phyloP scores from a whole-genome alignment of 345 rosid genomes.

The Moringa oleifera region DNA sequence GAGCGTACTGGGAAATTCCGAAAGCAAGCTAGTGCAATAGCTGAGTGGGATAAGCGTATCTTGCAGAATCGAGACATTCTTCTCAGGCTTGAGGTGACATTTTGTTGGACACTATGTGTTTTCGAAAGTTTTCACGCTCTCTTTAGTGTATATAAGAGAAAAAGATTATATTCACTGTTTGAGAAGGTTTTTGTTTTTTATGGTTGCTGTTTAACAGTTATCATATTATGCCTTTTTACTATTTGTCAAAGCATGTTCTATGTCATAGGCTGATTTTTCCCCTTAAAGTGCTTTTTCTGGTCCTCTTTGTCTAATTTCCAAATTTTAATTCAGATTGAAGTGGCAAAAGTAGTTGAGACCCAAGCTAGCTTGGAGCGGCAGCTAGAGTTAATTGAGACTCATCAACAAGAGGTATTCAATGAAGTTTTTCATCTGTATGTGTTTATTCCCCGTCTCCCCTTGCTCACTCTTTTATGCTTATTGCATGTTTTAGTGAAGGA shows the following conservation, averaged over 20 bases:
- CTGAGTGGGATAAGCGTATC: constrained; percentile 98
- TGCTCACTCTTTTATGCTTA: too few species aligned
- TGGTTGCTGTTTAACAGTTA: too few species aligned
- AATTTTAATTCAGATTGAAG: constrained; percentile 65
- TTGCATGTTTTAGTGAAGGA: too few species aligned
- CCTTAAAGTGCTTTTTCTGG: neutral
- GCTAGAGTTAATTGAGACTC: constrained; percentile 93
- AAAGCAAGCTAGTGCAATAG: constrained; percentile 90
- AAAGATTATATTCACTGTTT: too few species aligned
- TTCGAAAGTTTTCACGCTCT: too few species aligned
- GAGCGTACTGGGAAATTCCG: constrained; percentile 86
- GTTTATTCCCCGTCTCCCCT: neutral
- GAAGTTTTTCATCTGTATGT: constrained; percentile 1
- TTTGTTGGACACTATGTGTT: too few species aligned
- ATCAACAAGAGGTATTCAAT: constrained; percentile 78
- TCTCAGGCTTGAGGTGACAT: constrained; percentile 84
- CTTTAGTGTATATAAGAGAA: too few species aligned
- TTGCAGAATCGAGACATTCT: constrained; percentile 96
- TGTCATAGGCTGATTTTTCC: neutral
- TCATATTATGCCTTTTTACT: neutral
- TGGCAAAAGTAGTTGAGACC: constrained; percentile 94
- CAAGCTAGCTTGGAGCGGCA: constrained; percentile 79
- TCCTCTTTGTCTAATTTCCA: constrained; percentile 2
- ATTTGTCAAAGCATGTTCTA: neutral
- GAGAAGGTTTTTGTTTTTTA: neutral